phyloP scores from a whole-genome alignment of 2,329 filamentous ascomycete species.

The Exophiala mesophila region DNA sequence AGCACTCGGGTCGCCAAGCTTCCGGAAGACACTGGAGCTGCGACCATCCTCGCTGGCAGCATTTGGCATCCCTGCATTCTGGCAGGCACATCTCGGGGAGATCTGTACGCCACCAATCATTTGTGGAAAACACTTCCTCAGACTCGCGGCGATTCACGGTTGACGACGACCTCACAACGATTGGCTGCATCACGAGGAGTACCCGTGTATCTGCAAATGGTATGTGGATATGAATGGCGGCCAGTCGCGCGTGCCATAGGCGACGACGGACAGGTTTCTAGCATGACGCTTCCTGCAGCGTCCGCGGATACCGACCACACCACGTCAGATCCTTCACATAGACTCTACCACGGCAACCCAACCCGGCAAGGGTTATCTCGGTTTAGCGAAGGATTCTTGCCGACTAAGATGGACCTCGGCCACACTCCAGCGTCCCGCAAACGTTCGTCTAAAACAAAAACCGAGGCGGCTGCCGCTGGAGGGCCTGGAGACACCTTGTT shows the following conservation, averaged over 20 bases:
- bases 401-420: slow-evolving; percentile 33
- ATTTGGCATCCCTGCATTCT: slow-evolving; percentile 50
- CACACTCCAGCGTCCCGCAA: slow-evolving; percentile 5
- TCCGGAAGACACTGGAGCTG: slow-evolving; percentile 31
- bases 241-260: no score
- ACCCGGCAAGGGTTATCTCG: slow-evolving; percentile 35
- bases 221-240: slow-evolving; percentile 56
- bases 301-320: background rate
- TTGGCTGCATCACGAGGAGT: slow-evolving; percentile 33
- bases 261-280: no score
- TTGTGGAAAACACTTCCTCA: slow-evolving; percentile 43
- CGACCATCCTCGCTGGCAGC: slow-evolving; percentile 33
- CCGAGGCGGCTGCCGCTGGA: slow-evolving; percentile 22
- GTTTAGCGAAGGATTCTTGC: slow-evolving; percentile 42
- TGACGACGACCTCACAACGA: slow-evolving; percentile 26
- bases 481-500: slow-evolving; percentile 40
- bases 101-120: slow-evolving; percentile 49
- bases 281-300: no score
- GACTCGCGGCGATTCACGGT: slow-evolving; percentile 5
- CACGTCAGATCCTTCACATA: background rate
- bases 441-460: slow-evolving; percentile 3
- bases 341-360: slow-evolving; percentile 20
- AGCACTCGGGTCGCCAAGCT: slow-evolving; percentile 47
- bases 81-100: slow-evolving; percentile 49
- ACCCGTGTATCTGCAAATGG: slow-evolving; percentile 50